A percentile compares a stretch with the other conserved stretches of the same genome.
These are phyloP conservation scores for Colletotrichum neosansevieriae DNA, from an alignment of 2,329 filamentous ascomycete species.

Conservation along the genomic window DNA sequence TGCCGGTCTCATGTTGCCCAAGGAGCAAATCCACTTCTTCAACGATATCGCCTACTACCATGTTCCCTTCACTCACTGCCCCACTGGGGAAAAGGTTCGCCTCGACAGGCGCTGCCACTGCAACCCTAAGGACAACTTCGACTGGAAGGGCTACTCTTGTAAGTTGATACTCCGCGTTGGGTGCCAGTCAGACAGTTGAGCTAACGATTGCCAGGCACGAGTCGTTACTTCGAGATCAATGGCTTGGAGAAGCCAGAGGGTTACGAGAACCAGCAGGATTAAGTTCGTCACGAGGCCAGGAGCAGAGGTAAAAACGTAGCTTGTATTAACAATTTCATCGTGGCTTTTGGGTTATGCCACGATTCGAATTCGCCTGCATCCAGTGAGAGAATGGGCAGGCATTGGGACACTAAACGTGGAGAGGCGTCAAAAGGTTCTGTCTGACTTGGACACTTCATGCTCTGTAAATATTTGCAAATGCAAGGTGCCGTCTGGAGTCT, in stretches of 20 bases:
- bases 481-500: constrained; percentile 20
- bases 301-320: constrained; percentile 11
- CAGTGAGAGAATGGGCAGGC: constrained; percentile 31
- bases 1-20: constrained; percentile 86
- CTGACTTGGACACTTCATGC: constrained; percentile 35
- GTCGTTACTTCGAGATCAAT: constrained; percentile 87
- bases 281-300: constrained; percentile 41
- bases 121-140: constrained; percentile 97
- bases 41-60: constrained; percentile 99
- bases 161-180: constrained; percentile 54
- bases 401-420: constrained; percentile 34
- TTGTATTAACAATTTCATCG: constrained; percentile 36
- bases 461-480: constrained; percentile 36
- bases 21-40: constrained; percentile 98
- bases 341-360: constrained; percentile 35
- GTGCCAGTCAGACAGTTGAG: background rate
- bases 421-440: constrained; percentile 40
- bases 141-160: constrained; percentile 99
- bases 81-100: constrained; percentile 86
- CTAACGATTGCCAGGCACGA: constrained; percentile 71
- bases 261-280: constrained; percentile 78
- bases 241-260: constrained; percentile 85
- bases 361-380: constrained; percentile 30
- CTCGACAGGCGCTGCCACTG: constrained; percentile 92
- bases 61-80: constrained; percentile 97